Percentiles rank a stretch among this genome's conserved stretches.
These are phyloP conservation scores for Cordyceps cateniannulata DNA, from an alignment of 2,329 filamentous ascomycete genomes.

Conservation along the genomic window DNA sequence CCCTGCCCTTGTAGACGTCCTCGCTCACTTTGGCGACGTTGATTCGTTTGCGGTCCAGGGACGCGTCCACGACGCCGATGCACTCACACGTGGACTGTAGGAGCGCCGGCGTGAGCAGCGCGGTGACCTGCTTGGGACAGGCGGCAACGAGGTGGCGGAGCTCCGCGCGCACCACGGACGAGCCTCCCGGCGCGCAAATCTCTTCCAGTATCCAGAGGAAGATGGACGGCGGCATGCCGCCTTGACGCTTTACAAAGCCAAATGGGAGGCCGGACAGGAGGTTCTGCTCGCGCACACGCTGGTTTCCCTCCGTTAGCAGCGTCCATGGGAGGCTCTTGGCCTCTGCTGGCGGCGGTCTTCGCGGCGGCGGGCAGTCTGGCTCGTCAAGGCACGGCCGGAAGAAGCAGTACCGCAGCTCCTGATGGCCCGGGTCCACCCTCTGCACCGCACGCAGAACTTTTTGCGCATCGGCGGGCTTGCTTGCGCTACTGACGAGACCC, in stretches of 20 bases:
- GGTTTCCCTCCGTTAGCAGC: constrained; percentile 39
- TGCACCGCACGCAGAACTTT: constrained; percentile 43
- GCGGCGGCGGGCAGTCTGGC: background rate
- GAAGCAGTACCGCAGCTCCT: constrained; percentile 40
- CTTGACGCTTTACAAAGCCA: constrained; percentile 33
- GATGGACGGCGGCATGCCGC: constrained; percentile 53
- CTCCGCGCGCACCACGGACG: constrained; percentile 49
- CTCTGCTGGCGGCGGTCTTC: constrained; percentile 21
- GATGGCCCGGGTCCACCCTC: constrained; percentile 36
- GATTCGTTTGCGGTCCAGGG: constrained; percentile 25
- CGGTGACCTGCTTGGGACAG: constrained; percentile 36
- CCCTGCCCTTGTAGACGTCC: constrained; percentile 29
- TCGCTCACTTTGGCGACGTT: constrained; percentile 17
- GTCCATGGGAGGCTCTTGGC: constrained; percentile 36
- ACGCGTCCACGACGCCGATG: constrained; percentile 49
- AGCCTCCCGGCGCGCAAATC: constrained; percentile 45
- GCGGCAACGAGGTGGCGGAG: constrained; percentile 51
- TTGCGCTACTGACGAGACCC: constrained; percentile 28
- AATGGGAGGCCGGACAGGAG: constrained; percentile 58
- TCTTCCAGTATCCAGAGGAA: constrained; percentile 60
- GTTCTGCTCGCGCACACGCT: constrained; percentile 44
- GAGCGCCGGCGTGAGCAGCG: constrained; percentile 37
- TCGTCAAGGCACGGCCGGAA: constrained; percentile 32
- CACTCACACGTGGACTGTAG: constrained; percentile 49
- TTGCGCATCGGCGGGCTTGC: constrained; percentile 33